Conservation (phyloP, 495 filamentous ascomycete species). For the Xylaria cubensis region DNA sequence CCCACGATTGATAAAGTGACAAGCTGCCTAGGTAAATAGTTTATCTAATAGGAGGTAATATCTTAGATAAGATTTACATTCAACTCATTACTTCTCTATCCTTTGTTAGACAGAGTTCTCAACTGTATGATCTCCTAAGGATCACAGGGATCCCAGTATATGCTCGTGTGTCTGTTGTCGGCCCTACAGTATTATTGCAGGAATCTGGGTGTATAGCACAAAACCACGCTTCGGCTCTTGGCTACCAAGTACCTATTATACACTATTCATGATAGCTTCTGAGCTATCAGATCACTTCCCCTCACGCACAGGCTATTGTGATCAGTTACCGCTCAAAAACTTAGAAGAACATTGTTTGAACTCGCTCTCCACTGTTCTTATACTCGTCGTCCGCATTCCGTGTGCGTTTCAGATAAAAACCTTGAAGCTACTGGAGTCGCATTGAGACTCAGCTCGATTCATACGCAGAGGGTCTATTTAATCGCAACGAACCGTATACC, state of each 20-base stretch:
- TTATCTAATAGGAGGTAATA: background rate
- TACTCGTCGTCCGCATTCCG: background rate
- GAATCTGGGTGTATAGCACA: background rate
- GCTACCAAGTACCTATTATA: slow-evolving; percentile 7
- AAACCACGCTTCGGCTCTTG: background rate
- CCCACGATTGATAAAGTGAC: background rate
- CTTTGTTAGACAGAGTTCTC: background rate
- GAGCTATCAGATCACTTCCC: slow-evolving; percentile 1
- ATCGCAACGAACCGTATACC: background rate
- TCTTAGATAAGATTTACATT: background rate
- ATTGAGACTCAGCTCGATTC: background rate
- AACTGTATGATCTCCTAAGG: background rate
- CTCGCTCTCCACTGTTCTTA: background rate
- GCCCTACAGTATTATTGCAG: background rate
- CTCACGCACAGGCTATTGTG: slow-evolving; percentile 15
- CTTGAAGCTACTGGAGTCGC: background rate
- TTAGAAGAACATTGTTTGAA: background rate
- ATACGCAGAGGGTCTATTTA: background rate
- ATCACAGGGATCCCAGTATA: background rate
- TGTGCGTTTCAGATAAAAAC: background rate
- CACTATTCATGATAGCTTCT: slow-evolving; percentile 7
- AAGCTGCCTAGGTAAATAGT: background rate
- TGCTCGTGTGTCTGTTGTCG: background rate
- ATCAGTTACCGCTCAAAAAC: background rate
- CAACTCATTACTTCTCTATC: background rate